Percentiles rank a stretch among this genome's conserved stretches.
Evolutionary conservation across 2,329 filamentous ascomycete genomes (phyloP).

Genomic region (Tolypocladium amazonense): DNA sequence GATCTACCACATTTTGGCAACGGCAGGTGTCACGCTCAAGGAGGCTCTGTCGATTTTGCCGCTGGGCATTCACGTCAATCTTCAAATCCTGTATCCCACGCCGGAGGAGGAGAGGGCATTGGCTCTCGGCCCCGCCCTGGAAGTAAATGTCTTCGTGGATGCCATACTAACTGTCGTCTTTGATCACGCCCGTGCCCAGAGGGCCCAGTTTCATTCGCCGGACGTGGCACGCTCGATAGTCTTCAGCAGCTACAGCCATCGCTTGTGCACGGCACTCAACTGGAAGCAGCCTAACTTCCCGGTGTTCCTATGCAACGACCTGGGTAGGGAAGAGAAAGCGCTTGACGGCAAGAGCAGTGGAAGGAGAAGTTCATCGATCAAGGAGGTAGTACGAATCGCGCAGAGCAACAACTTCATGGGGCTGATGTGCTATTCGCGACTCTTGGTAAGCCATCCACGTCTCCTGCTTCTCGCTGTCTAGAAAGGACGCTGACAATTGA

Average conservation of each 20-base stretch:
- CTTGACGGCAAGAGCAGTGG: conserved; percentile 44
- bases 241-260: conserved; percentile 86
- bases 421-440: conserved; percentile 74
- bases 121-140: conserved; percentile 61
- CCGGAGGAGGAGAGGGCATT: conserved; percentile 58
- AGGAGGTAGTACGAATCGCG: conserved; percentile 86
- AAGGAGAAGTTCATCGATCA: conserved; percentile 71
- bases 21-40: conserved; percentile 67
- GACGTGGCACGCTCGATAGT: conserved; percentile 77
- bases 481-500: conserved; percentile 8
- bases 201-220: conserved; percentile 51
- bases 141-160: conserved; percentile 83
- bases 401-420: conserved; percentile 99
- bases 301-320: conserved; percentile 87
- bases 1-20: conserved; percentile 61
- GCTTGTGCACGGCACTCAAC: conserved; percentile 86
- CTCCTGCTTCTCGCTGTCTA: too few species aligned
- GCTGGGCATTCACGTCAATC: conserved; percentile 71
- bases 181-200: conserved; percentile 67
- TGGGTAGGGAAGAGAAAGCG: conserved; percentile 51
- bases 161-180: conserved; percentile 78
- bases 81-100: conserved; percentile 86
- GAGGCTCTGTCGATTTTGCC: conserved; percentile 70
- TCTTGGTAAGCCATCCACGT: conserved; percentile 56
- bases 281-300: conserved; percentile 99